Evolutionary conservation across 768 basidiomycete genomes (phyloP).

Genomic region (Pleurotus giganteus): DNA sequence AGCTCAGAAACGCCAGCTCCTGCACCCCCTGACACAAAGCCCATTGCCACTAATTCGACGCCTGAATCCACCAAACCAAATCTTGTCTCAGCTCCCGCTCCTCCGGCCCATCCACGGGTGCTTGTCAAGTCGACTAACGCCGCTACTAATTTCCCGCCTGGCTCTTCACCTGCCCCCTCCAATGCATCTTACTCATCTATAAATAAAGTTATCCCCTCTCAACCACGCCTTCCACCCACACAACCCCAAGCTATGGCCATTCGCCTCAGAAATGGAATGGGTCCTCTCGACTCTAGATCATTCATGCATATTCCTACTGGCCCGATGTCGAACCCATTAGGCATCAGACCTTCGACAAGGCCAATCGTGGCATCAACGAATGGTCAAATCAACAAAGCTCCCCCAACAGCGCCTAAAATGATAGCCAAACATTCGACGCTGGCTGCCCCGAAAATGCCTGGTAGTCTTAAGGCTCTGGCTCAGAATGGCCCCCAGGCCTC

Average conservation of each 20-base stretch:
- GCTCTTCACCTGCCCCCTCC: not conserved
- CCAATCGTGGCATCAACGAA: not conserved
- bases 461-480: conserved; percentile 13
- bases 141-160: not conserved
- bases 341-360: conserved; percentile 46
- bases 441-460: conserved; percentile 4
- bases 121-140: too few relatives aligned
- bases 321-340: conserved; percentile 50
- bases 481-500: conserved; percentile 23
- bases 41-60: too few relatives aligned
- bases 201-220: not conserved
- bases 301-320: conserved; percentile 39
- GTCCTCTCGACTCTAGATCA: conserved; percentile 33
- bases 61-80: too few relatives aligned
- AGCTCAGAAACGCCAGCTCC: not conserved
- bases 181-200: not conserved
- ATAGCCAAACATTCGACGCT: not conserved
- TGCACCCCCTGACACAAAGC: not conserved
- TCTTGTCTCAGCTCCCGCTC: too few relatives aligned
- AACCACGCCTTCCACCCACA: not conserved
- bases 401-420: conserved; percentile 23
- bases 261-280: not conserved
- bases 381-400: conserved; percentile 15
- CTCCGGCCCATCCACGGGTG: too few relatives aligned
- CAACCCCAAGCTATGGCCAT: conserved; percentile 6